Percentiles rank a stretch among this genome's conserved stretches.
These are phyloP conservation scores for Arthromyces matolae DNA, from an alignment of 768 basidiomycete species.

Conservation along the genomic window DNA sequence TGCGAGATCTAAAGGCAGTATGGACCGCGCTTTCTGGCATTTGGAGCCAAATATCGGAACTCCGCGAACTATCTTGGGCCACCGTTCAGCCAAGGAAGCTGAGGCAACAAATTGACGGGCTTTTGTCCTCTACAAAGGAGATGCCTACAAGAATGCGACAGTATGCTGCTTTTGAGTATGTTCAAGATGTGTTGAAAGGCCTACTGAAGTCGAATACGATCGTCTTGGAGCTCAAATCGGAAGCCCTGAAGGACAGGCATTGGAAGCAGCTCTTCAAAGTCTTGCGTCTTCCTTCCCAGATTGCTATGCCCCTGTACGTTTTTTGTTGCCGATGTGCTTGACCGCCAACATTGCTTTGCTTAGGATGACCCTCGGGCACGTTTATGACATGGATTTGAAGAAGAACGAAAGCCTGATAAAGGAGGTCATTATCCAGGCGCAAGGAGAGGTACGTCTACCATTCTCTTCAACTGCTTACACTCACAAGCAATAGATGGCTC, in stretches of 20 bases:
- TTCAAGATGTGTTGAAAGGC: conserved; percentile 84
- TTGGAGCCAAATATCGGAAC: conserved; percentile 88
- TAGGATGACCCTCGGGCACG: conserved; percentile 90
- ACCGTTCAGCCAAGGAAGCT: conserved; percentile 93
- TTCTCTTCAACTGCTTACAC: conserved; percentile 20
- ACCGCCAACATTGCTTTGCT: conserved; percentile 5
- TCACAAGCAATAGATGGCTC: conserved; percentile 64
- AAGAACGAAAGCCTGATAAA: conserved; percentile 88
- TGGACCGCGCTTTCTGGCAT: conserved; percentile 98
- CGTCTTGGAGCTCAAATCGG: conserved; percentile 93
- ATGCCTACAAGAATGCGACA: conserved; percentile 99
- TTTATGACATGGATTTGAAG: conserved; percentile 95
- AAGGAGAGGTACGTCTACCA: conserved; percentile 72
- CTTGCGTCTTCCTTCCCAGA: conserved; percentile 68
- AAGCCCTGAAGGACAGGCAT: conserved; percentile 94
- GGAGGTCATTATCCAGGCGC: conserved; percentile 94
- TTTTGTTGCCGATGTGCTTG: background rate
- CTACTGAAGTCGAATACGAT: conserved; percentile 87
- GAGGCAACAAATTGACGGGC: conserved; percentile 88
- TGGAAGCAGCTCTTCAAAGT: conserved; percentile 97
- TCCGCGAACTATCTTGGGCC: conserved; percentile 87
- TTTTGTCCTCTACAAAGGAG: conserved; percentile 91
- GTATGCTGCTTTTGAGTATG: conserved; percentile 97
- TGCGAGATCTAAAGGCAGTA: conserved; percentile 94
- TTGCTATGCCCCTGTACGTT: conserved; percentile 69